phyloP scores from a whole-genome alignment of 2,329 filamentous ascomycete species.

The Graphium sp. region DNA sequence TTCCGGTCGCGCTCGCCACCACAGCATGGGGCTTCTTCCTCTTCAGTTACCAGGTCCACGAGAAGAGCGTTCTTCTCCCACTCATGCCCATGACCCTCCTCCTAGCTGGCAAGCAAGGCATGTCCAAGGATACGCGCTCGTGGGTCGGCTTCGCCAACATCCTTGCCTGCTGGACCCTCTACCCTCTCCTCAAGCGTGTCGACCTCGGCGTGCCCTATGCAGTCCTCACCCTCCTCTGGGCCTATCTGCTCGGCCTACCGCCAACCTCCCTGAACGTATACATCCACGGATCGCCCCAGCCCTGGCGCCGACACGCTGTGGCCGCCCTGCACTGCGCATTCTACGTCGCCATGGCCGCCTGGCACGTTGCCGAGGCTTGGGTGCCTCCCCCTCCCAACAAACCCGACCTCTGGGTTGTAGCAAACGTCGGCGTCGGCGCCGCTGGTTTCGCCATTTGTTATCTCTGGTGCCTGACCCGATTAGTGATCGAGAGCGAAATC shows the following conservation, averaged over 20 bases:
- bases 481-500: slow-evolving; percentile 42
- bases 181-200: slow-evolving; percentile 73
- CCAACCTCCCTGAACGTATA: slow-evolving; percentile 59
- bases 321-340: slow-evolving; percentile 55
- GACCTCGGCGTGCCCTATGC: slow-evolving; percentile 72
- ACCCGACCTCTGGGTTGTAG: slow-evolving; percentile 88
- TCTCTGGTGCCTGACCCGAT: slow-evolving; percentile 70
- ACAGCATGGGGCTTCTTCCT: slow-evolving; percentile 96
- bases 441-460: slow-evolving; percentile 79
- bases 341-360: slow-evolving; percentile 60
- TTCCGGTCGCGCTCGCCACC: slow-evolving; percentile 66
- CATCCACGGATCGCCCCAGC: slow-evolving; percentile 19
- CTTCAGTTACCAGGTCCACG: slow-evolving; percentile 95
- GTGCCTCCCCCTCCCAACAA: slow-evolving; percentile 54
- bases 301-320: slow-evolving; percentile 40
- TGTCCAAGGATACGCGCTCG: slow-evolving; percentile 59
- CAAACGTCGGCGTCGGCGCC: slow-evolving; percentile 75
- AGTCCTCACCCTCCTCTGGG: slow-evolving; percentile 75
- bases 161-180: slow-evolving; percentile 84
- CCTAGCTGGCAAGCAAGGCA: slow-evolving; percentile 59
- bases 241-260: slow-evolving; percentile 76
- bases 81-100: slow-evolving; percentile 86
- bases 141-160: slow-evolving; percentile 97
- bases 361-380: slow-evolving; percentile 64
- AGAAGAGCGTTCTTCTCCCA: slow-evolving; percentile 89